Evolutionary conservation across 306 rosid species (phyloP).

Genomic region (apple (Malus domestica)): ASM211411v1 NC_041794.1:2591001-2591500

Average conservation of each 20-base stretch:
- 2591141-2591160: not conserved
- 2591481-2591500: not conserved
- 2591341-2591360: not conserved
- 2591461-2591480: not conserved
- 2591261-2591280: not conserved
- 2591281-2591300: not conserved
- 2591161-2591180: not conserved
- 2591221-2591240: not conserved
- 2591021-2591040: not conserved
- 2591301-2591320: not conserved
- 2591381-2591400: not conserved
- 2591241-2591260: not conserved
- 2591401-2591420: not conserved
- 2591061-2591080: not conserved
- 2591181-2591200: not conserved
- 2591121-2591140: not conserved
- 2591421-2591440: not conserved
- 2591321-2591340: not conserved
- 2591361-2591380: not conserved
- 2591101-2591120: not conserved
- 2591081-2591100: not conserved
- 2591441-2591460: not conserved
- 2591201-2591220: not conserved
- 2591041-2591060: not conserved
- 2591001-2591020: not conserved